Evolutionary conservation across 1,284 basidiomycete genomes (phyloP).

Genomic region (Puccinia sorghi): DNA sequence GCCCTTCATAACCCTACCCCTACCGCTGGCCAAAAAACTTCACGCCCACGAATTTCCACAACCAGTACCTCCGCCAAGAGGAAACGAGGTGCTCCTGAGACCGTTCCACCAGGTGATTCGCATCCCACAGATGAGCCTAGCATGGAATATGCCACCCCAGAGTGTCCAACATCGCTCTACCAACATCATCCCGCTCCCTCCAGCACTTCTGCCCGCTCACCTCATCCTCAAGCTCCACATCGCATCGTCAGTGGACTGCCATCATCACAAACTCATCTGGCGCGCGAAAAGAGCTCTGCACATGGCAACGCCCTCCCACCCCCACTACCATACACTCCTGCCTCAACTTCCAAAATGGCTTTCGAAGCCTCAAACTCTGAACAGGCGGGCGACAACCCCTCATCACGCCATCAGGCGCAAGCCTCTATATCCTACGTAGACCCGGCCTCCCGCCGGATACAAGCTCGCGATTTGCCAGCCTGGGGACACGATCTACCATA

Average conservation of each 20-base stretch:
- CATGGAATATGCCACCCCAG: conserved; percentile 3
- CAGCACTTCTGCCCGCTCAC: conserved; percentile 1
- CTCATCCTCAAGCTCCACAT: conserved; percentile 1
- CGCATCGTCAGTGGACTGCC: conserved; percentile 22
- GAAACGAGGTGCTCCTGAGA: conserved; percentile 36
- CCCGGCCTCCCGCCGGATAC: conserved; percentile 25
- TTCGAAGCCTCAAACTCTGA: background rate
- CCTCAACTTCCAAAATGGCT: conserved; percentile 7
- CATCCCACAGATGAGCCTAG: background rate
- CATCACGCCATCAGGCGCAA: conserved; percentile 7
- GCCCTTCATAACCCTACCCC: background rate
- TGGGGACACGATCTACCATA: conserved; percentile 49
- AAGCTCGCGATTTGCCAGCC: conserved; percentile 33
- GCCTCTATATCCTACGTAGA: conserved; percentile 2
- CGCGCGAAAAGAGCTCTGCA: conserved; percentile 10
- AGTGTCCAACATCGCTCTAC: background rate
- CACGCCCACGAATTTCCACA: conserved; percentile 8
- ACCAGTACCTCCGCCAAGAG: conserved; percentile 19
- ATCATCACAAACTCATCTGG: conserved; percentile 10
- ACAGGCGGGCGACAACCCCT: background rate
- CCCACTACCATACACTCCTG: background rate
- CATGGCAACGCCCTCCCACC: conserved; percentile 5
- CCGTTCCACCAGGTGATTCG: background rate
- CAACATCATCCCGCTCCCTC: conserved; percentile 1
- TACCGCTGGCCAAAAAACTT: background rate